Base-by-base conservation (phyloP, 345 rosid species). In the Euphorbia lathyris region DNA sequence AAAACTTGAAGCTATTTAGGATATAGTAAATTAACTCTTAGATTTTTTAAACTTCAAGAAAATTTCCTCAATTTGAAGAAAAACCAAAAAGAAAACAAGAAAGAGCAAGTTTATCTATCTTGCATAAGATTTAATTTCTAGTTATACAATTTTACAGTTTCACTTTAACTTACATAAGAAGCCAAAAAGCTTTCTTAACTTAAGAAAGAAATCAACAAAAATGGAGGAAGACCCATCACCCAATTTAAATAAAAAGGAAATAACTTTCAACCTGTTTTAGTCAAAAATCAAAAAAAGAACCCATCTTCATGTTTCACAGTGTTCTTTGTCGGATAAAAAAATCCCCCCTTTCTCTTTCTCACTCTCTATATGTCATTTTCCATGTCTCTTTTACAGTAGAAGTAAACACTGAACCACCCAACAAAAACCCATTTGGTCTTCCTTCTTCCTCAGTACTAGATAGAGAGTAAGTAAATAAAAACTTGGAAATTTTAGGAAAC, bases 241-340 rank as follows among this genome's bases (percentile, higher is more conserved):
- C 38, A 32, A 45, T 45, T 45, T 40, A n/a, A n/a, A n/a, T 1
- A 40, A 7, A 30, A 55, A 17, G 14, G 27, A n/a, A 34, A 29
- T 1, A 17, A 38, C 19, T 38, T 22, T 13, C 48, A 38, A 61
- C 20, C 50, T 74, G 81, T 74, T 64, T 57, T 51, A 32, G 86
- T 84, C 82, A 79, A 89, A 45, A 6, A 7, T 45, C 7, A 3
- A 34, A 12, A 12, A 45, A 45, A 84, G n/a, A 81, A 40, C 79
- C 83, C 75, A 74, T 63, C 79, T 66, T 77, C 57, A 70, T 60
- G 72, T 34, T 78, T 68, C 70, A 72, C 85, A 76, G 87, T 82
- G 72, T 72, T 77, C 17, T 63, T 63, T 88, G 96, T 90, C 94
- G 86, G 90, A 78, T 76, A 72, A 79, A 68, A 72, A 72, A 58